A percentile compares a stretch with the other conserved stretches of the same genome.
phyloP scores from a whole-genome alignment of 2,329 filamentous ascomycete species.

The Stagonosporopsis rhizophila region DNA sequence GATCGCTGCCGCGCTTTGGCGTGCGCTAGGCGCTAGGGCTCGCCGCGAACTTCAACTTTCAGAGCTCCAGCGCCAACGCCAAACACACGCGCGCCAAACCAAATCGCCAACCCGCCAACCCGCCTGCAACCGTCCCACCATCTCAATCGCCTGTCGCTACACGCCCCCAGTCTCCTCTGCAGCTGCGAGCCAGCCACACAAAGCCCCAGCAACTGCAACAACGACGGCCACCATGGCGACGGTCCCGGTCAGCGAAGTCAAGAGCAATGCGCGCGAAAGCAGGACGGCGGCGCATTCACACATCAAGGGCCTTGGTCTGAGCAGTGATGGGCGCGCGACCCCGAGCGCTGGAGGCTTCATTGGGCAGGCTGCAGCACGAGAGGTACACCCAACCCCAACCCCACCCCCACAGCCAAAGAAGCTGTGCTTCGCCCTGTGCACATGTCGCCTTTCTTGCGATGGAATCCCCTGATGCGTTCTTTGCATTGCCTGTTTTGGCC shows the following conservation, averaged over 20 bases:
- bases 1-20: not conserved
- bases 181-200: not conserved
- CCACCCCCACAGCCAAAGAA: not conserved
- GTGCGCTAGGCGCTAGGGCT: slow-evolving; percentile 1
- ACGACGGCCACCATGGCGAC: slow-evolving; percentile 41
- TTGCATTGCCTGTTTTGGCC: not conserved
- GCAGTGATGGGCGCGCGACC: slow-evolving; percentile 83
- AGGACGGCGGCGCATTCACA: slow-evolving; percentile 95
- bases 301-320: slow-evolving; percentile 92
- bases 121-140: not conserved
- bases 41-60: slow-evolving; percentile 9
- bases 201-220: not conserved
- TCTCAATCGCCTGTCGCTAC: not conserved
- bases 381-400: slow-evolving; percentile 64
- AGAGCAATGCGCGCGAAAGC: slow-evolving; percentile 92
- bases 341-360: slow-evolving; percentile 77
- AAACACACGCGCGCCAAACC: slow-evolving; percentile 1
- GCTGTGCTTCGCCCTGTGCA: not conserved
- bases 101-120: too few species aligned
- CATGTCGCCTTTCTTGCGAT: not conserved
- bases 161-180: not conserved
- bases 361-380: slow-evolving; percentile 84
- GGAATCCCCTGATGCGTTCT: not conserved
- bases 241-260: slow-evolving; percentile 75
- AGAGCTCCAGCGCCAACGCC: not conserved